Evolutionary conservation across 257 asterid species (phyloP), one percentile per base, ranked within the genome.

Genomic region (Gentiana straminea): DNA sequence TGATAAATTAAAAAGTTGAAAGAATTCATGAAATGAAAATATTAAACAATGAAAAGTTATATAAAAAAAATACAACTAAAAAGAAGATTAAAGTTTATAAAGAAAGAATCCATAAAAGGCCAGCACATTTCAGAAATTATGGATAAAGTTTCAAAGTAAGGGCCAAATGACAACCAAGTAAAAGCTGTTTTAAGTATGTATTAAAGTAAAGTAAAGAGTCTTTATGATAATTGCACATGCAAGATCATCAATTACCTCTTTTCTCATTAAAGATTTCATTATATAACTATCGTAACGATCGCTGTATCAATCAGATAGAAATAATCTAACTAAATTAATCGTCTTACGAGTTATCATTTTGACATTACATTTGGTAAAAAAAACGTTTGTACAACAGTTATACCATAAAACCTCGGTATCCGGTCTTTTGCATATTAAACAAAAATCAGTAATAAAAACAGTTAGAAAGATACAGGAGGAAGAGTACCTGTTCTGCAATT

Each of bases 401-500:
- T 24, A 24, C 24, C 24, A 24, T 24, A 24, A 24, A 24, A 24
- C 24, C 24, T 24, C 24, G 24, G 24, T 24, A 24, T 24, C 24
- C 24, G 24, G 24, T 24, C 24, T 24, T 24, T 24, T 24, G 24
- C 24, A 24, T 24, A 24, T 24, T 24, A 24, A 24, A 0, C 41
- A 12, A 33, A 54, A 51, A 34, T 3, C 1, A 33, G 9, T 54
- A 54, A 10, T 3, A 35, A 36, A 8, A 52, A 5, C 4, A 10
- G 36, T 39, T 3, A 54, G 54, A 33, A 54, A 55, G 61, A 65
- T 12, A 43, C 24, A 24, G 24, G 35, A 55, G 41, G 58, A 56
- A 51, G 39, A 73, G 72, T 59, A 91, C 99, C 99, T 92, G 99
- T 81, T 92, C 99, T 0, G 97, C 99, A 51, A 89, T 75, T 65